phyloP scores from a whole-genome alignment of 1,139 yeast genomes.

The Candida sp. region DNA sequence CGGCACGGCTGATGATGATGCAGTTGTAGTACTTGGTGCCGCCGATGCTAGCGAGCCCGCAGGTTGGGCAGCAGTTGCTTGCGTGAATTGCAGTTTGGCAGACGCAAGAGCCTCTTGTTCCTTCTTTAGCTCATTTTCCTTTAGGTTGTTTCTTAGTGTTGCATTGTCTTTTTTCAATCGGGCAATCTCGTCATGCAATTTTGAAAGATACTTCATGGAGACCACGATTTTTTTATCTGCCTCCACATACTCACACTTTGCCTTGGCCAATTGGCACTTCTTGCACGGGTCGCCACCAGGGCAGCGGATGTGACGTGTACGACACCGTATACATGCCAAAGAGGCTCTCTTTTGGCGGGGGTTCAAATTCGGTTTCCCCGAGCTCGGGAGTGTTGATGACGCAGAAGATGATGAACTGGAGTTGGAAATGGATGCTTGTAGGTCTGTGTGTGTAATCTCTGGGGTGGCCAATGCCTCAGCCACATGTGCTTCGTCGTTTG shows the following conservation, averaged over 20 bases:
- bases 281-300: slow-evolving; percentile 83
- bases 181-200: slow-evolving; percentile 70
- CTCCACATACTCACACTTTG: slow-evolving; percentile 76
- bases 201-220: slow-evolving; percentile 72
- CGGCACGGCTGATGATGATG: slow-evolving; percentile 3
- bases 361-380: slow-evolving; percentile 1
- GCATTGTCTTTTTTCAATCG: slow-evolving; percentile 58
- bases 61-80: slow-evolving; percentile 1
- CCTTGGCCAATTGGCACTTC: slow-evolving; percentile 62
- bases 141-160: slow-evolving; percentile 49
- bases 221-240: slow-evolving; percentile 81
- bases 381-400: not conserved
- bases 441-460: not conserved
- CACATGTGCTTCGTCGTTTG: not conserved
- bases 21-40: not conserved
- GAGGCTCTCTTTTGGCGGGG: slow-evolving; percentile 34
- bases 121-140: slow-evolving; percentile 28
- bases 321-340: slow-evolving; percentile 68
- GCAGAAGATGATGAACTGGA: slow-evolving; percentile 1
- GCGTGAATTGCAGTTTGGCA: slow-evolving; percentile 9
- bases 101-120: slow-evolving; percentile 6
- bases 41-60: not conserved
- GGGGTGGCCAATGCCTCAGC: not conserved
- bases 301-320: slow-evolving; percentile 78
- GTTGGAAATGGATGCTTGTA: slow-evolving; percentile 2